A percentile compares a stretch with the other conserved stretches of the same genome.
Conservation (phyloP, 352 stramenopile species). For the Peronospora belbahrii region DNA sequence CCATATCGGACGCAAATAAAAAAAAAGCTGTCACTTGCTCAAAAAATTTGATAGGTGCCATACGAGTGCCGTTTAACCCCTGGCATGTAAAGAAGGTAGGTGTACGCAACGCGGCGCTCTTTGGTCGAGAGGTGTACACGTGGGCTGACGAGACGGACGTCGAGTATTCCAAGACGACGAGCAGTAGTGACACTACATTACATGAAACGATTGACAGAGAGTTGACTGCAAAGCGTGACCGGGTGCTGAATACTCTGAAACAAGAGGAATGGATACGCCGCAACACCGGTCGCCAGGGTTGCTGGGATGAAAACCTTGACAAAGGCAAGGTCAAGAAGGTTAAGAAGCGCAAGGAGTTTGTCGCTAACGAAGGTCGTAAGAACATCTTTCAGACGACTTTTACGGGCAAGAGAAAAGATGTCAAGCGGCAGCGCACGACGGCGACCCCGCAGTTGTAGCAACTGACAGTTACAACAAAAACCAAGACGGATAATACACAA, state of each 20-base stretch:
- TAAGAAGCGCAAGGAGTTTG: constrained; percentile 79
- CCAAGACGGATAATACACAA: constrained; percentile 13
- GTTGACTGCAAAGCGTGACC: constrained; percentile 53
- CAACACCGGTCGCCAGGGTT: constrained; percentile 56
- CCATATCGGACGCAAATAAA: background rate
- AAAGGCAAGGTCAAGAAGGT: constrained; percentile 73
- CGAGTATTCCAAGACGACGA: constrained; percentile 37
- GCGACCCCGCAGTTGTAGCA: constrained; percentile 7
- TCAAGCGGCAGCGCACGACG: constrained; percentile 25
- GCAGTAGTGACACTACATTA: constrained; percentile 20
- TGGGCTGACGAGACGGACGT: constrained; percentile 49
- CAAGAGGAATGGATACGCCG: constrained; percentile 68
- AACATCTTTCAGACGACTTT: constrained; percentile 67
- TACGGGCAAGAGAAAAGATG: constrained; percentile 49
- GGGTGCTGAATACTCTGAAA: constrained; percentile 62
- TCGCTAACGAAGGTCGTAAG: constrained; percentile 58
- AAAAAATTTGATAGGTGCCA: constrained; percentile 1
- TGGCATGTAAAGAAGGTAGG: constrained; percentile 48
- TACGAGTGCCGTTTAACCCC: constrained; percentile 44
- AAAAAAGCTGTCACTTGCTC: background rate
- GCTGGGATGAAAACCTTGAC: constrained; percentile 74
- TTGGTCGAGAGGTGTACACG: constrained; percentile 57
- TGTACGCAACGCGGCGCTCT: constrained; percentile 53
- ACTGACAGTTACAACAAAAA: constrained; percentile 10
- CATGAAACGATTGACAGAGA: constrained; percentile 25